Evolutionary conservation across 2,329 filamentous ascomycete genomes (phyloP), one percentile per base, ranked within the genome.

Genomic region (Alternaria sp.): DNA sequence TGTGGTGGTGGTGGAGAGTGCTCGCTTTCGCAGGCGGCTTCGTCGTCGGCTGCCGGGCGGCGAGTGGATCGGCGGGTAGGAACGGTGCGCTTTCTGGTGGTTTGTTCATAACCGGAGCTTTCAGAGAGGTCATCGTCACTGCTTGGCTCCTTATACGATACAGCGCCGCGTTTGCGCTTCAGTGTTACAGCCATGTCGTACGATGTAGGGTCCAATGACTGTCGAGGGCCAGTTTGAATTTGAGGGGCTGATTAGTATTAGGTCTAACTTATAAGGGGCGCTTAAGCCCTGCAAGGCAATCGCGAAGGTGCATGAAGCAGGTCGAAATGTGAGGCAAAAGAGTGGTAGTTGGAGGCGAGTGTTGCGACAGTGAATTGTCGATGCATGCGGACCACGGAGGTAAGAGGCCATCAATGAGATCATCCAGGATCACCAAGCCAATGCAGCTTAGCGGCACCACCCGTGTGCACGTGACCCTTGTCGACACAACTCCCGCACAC

Each of bases 91-190:
- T 68, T 68, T n/a, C 47, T 54, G 7, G 61, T 26, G 4, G 28
- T 39, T 20, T 24, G 53, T 12, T 65, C 69, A 2, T 61, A 32
- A 8, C 59, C 71, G 20, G 70, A 70, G 53, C 63, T 62, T 5
- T 65, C 66, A 7, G 69, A 67, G 1, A 70, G 18, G 26, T 73
- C 74, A 5, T 77, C 75, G 24, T 76, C 73, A 55, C 70, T 77
- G 55, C 73, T 78, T 34, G 72, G 72, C 57, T 79, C 77, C 53
- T 69, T 74, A 54, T 79, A 79, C 30, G 76, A 79, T 42, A 79
- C 68, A 44, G 71, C 61, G 46, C 63, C 72, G 47, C 76, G 67
- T 63, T 75, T 78, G 67, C 77, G 76, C 65, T 78, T 78, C 56
- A 73, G 63, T 39, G 66, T 69, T 18, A 68, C 61, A 38, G 66